phyloP scores from a whole-genome alignment of 2,329 filamentous ascomycete genomes.

The Ceratocystis ficicola region DNA sequence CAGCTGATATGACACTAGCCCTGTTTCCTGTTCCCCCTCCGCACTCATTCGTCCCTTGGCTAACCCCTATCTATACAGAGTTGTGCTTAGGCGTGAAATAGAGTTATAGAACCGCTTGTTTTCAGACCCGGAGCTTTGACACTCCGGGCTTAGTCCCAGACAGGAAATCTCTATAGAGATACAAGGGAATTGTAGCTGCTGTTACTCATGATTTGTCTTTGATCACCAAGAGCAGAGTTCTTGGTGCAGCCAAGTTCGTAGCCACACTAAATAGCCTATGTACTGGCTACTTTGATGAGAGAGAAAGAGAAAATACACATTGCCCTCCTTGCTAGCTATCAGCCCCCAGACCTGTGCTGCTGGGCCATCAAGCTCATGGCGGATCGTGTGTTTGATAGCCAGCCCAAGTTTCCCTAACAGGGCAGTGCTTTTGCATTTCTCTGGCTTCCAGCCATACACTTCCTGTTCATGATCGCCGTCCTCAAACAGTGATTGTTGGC shows the following conservation, averaged over 20 bases:
- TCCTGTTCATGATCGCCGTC: background rate
- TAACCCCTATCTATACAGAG: background rate
- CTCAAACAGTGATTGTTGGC: slow-evolving; percentile 8
- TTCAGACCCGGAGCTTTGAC: slow-evolving; percentile 3
- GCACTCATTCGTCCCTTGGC: background rate
- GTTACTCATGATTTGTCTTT: no score
- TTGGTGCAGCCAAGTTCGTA: no score
- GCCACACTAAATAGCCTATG: no score
- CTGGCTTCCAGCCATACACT: background rate
- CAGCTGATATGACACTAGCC: background rate
- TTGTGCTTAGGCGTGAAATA: background rate
- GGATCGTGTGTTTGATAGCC: slow-evolving; percentile 8
- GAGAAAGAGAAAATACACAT: no score
- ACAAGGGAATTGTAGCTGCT: background rate
- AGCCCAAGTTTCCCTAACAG: background rate
- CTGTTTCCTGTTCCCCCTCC: background rate
- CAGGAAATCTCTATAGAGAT: background rate
- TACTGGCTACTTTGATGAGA: no score
- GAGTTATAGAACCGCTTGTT: slow-evolving; percentile 2
- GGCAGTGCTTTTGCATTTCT: background rate
- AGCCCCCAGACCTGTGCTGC: background rate
- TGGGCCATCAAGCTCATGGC: background rate
- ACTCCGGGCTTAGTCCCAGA: slow-evolving; percentile 1
- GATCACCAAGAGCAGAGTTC: no score
- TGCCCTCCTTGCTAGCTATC: no score